Conservation (phyloP, 1,284 basidiomycete species). For the Wallemia hederae region DNA sequence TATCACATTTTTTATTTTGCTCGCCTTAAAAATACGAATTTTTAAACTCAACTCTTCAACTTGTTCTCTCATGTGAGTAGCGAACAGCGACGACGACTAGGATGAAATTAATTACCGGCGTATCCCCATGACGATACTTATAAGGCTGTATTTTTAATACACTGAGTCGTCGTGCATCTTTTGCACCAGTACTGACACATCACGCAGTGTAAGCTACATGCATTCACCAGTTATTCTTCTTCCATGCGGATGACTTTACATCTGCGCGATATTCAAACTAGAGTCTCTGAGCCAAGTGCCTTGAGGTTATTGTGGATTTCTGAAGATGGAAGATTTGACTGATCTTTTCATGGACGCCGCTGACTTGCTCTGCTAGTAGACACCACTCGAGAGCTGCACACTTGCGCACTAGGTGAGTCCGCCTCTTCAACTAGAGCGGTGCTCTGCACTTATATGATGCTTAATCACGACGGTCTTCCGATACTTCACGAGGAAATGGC, state of each 20-base stretch:
- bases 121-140: background rate
- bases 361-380: too few relatives aligned
- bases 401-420: too few relatives aligned
- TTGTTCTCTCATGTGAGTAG: background rate
- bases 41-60: background rate
- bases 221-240: too few relatives aligned
- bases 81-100: background rate
- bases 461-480: background rate
- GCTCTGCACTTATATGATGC: background rate
- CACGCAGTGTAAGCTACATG: background rate
- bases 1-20: background rate
- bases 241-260: background rate
- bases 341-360: too few relatives aligned
- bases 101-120: background rate
- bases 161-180: background rate
- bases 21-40: background rate
- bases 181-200: background rate
- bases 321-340: background rate
- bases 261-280: background rate
- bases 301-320: conserved; percentile 1
- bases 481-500: background rate
- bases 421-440: too few relatives aligned
- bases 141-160: conserved; percentile 1
- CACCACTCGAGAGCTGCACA: too few relatives aligned
- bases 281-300: background rate